Conservation (phyloP, 2,329 filamentous ascomycete species). For the Aspergillus transmontanensis region DNA sequence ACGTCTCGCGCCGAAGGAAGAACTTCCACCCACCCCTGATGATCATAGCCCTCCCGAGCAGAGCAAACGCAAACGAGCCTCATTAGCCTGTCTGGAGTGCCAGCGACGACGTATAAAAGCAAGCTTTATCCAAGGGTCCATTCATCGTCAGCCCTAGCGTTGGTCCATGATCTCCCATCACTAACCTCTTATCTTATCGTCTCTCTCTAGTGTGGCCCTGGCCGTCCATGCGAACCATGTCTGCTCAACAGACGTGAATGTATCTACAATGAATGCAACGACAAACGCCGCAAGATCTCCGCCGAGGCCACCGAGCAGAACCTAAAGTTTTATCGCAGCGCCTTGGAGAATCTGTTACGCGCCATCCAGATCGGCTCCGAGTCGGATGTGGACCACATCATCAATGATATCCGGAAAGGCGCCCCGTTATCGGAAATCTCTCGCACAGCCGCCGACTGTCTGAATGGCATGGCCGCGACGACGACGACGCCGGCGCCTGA, state of each 20-base stretch:
- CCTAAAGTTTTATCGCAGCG: neutral
- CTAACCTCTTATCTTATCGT: neutral
- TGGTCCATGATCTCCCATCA: neutral
- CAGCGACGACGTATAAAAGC: conserved; percentile 1
- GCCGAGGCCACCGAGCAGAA: neutral
- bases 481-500: neutral
- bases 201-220: neutral
- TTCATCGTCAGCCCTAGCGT: neutral
- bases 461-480: neutral
- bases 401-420: neutral
- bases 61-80: neutral
- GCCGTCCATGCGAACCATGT: neutral
- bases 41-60: neutral
- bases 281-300: neutral
- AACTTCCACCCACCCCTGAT: neutral
- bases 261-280: conserved; percentile 2
- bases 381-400: neutral
- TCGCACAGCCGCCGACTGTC: neutral
- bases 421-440: neutral
- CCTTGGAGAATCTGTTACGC: neutral
- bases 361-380: neutral
- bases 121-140: neutral
- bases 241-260: neutral
- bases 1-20: neutral
- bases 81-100: neutral